phyloP scores from a whole-genome alignment of 768 basidiomycete genomes.

The Mycena indigotica region DNA sequence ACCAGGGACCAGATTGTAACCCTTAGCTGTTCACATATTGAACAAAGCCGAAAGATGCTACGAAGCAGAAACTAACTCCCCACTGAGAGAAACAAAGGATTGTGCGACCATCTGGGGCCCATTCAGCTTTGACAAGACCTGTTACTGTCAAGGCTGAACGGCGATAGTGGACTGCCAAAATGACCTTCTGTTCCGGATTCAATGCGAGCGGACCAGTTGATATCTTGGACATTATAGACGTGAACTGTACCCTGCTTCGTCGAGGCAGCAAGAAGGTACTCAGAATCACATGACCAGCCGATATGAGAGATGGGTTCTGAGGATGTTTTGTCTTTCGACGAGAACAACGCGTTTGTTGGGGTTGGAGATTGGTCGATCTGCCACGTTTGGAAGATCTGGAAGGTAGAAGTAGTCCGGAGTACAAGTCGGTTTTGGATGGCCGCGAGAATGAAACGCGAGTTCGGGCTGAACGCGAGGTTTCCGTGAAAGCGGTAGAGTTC shows the following conservation, averaged over 20 bases:
- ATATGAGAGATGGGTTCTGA: conserved; percentile 48
- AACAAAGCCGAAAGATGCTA: neutral
- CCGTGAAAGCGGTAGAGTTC: conserved; percentile 74
- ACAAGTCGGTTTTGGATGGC: conserved; percentile 79
- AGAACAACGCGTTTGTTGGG: conserved; percentile 47
- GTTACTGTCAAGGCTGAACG: neutral
- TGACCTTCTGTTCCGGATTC: conserved; percentile 77
- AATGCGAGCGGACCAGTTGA: conserved; percentile 75
- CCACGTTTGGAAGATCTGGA: conserved; percentile 84
- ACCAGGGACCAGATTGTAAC: conserved; percentile 85
- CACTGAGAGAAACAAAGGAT: conserved; percentile 91
- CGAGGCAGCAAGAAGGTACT: conserved; percentile 81
- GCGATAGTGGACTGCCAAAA: neutral
- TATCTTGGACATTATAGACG: conserved; percentile 79
- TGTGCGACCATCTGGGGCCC: conserved; percentile 84
- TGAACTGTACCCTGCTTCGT: conserved; percentile 71
- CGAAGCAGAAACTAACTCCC: conserved; percentile 66
- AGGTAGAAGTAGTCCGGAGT: conserved; percentile 80
- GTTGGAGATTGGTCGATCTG: conserved; percentile 59
- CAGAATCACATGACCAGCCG: conserved; percentile 87
- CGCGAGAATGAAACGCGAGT: conserved; percentile 83
- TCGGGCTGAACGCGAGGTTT: conserved; percentile 73
- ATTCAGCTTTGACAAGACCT: conserved; percentile 80
- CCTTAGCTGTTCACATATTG: conserved; percentile 59
- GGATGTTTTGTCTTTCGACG: conserved; percentile 36